Conservation (phyloP, 176 grass and related monocot genomes). For the Neostapfia colusana region DNA sequence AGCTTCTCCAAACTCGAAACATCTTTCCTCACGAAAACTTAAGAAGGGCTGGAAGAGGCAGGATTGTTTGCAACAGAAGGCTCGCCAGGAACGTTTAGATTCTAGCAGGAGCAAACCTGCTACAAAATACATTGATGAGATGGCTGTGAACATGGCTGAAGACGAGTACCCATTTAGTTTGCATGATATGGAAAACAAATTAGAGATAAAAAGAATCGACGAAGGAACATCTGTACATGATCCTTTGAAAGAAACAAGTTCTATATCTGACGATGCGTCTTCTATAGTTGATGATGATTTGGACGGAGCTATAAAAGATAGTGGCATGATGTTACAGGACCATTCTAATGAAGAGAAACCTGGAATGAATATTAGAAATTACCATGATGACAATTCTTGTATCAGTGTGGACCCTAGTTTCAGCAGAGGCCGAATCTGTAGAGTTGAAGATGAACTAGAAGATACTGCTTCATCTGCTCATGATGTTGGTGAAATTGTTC, state of each 20-base stretch:
- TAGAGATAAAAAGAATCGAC: slow-evolving; percentile 36
- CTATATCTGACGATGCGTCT: slow-evolving; percentile 49
- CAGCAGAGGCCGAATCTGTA: slow-evolving; percentile 29
- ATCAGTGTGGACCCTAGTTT: slow-evolving; percentile 43
- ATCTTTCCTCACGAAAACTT: slow-evolving; percentile 53
- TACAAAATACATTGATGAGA: slow-evolving; percentile 65
- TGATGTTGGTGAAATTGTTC: slow-evolving; percentile 25
- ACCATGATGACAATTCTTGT: slow-evolving; percentile 44
- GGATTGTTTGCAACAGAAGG: slow-evolving; percentile 69
- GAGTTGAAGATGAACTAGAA: slow-evolving; percentile 55
- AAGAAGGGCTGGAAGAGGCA: slow-evolving; percentile 82
- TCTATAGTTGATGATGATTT: slow-evolving; percentile 50
- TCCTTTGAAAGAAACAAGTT: slow-evolving; percentile 52
- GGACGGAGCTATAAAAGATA: slow-evolving; percentile 50
- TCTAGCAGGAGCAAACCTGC: slow-evolving; percentile 67
- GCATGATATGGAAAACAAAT: slow-evolving; percentile 50
- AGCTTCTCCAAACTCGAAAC: slow-evolving; percentile 52
- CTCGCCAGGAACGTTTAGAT: slow-evolving; percentile 83
- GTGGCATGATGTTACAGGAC: slow-evolving; percentile 61
- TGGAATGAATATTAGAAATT: slow-evolving; percentile 41
- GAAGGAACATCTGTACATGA: slow-evolving; percentile 44
- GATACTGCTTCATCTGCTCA: slow-evolving; percentile 50
- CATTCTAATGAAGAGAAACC: slow-evolving; percentile 33
- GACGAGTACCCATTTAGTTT: slow-evolving; percentile 48
- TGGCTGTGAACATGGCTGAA: slow-evolving; percentile 84